Conservation (phyloP, 257 asterid species). For the Solanum rostratum region DNA sequence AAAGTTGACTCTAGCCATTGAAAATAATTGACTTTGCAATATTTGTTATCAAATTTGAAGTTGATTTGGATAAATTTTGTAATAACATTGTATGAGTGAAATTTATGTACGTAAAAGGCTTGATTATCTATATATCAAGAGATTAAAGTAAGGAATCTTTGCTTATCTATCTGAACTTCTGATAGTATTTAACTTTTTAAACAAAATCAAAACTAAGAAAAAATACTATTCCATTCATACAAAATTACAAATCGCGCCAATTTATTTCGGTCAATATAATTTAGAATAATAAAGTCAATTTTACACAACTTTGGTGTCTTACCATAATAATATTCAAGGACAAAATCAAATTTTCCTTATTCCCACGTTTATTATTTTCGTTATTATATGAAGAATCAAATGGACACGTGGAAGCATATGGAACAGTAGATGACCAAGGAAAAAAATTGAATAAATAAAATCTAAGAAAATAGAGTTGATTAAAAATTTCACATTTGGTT, state of each 20-base stretch:
- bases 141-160: not conserved
- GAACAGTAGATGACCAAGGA: not conserved
- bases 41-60: not conserved
- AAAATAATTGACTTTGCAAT: not conserved
- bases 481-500: not conserved
- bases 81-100: no score
- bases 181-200: not conserved
- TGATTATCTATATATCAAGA: not conserved
- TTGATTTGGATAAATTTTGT: not conserved
- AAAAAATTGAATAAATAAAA: not conserved
- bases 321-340: not conserved
- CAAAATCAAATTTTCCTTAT: not conserved
- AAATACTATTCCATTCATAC: not conserved
- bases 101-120: not conserved
- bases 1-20: not conserved
- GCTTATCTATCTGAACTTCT: no score
- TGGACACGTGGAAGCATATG: not conserved
- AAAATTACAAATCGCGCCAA: not conserved
- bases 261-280: not conserved
- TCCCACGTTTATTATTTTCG: not conserved
- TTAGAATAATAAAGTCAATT: not conserved
- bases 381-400: not conserved
- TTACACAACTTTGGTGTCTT: not conserved
- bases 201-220: not conserved
- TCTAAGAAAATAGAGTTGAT: not conserved